Percentiles rank a stretch among this genome's conserved stretches.
Conservation (phyloP, 768 basidiomycete species). For the Pulveroboletus frians region DNA sequence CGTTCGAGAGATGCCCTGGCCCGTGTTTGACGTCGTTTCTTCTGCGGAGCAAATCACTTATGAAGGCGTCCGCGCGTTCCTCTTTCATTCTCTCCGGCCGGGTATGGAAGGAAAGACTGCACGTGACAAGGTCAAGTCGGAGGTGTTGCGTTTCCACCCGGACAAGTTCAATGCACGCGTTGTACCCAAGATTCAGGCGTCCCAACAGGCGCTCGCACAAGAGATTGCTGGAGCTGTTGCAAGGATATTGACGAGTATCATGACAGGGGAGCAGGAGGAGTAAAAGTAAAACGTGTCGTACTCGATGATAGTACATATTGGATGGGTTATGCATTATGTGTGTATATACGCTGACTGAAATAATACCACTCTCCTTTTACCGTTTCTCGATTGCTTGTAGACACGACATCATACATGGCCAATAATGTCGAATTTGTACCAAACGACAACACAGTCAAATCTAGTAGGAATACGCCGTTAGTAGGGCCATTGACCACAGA, state of each 20-base stretch:
- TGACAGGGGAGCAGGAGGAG: slow-evolving; percentile 17
- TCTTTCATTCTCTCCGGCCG: slow-evolving; percentile 34
- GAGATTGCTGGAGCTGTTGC: slow-evolving; percentile 37
- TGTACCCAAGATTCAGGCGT: slow-evolving; percentile 30
- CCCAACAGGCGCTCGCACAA: slow-evolving; percentile 31
- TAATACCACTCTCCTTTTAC: slow-evolving; percentile 3
- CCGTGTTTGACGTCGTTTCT: slow-evolving; percentile 26
- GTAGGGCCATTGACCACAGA: too few relatives aligned
- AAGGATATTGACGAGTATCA: slow-evolving; percentile 37
- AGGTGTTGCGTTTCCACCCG: slow-evolving; percentile 51
- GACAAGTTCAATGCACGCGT: slow-evolving; percentile 45
- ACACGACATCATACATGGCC: too few relatives aligned
- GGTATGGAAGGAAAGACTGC: slow-evolving; percentile 27
- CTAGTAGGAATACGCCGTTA: too few relatives aligned
- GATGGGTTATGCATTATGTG: neutral
- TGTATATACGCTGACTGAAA: neutral
- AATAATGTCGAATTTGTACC: too few relatives aligned
- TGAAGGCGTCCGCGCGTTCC: slow-evolving; percentile 34
- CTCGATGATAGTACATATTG: too few relatives aligned
- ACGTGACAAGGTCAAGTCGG: slow-evolving; percentile 36
- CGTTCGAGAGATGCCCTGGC: slow-evolving; percentile 43
- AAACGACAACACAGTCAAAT: too few relatives aligned
- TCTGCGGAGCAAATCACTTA: slow-evolving; percentile 32
- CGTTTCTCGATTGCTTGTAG: neutral
- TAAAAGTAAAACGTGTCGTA: neutral